Base-by-base conservation (phyloP, 352 stramenopile genomes). In the Globisporangium carolinianum region DNA sequence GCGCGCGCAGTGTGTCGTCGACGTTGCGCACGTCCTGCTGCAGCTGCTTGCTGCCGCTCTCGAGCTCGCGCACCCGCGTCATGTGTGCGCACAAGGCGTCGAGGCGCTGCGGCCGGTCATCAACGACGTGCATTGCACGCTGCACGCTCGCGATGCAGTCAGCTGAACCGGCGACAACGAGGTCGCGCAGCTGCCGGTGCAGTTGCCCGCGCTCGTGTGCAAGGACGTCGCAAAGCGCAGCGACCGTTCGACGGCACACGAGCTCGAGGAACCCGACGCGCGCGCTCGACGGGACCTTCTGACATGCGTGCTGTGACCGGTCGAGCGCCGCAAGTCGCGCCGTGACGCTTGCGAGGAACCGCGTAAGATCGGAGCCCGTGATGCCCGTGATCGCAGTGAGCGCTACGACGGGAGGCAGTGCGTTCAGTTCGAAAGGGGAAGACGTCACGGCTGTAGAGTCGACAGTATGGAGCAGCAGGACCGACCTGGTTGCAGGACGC, bases 181-280 rank as follows among this genome's bases (percentile, higher is more conserved):
- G 55, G 6, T 67, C 47, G 42, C 69, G 66, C 12, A 91, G 54
- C 0, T 60, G 67, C 49, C 74, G 51, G 45, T 83, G 71, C 8
- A 87, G 45, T 5, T 50, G 53, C 15, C 72, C 66, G 8, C 81
- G 71, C 60, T 91, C 75, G 37, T 73, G 49, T 38, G 56, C 61
- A 63, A 89, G 84, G 4, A 79, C 52, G 4, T 91, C 76, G n/a
- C 81, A 54, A 46, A 89, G 74, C 36, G 89, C 78, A 5, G 66
- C 71, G 18, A 91, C 73, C 1, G 80, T 78, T 4, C 67, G 65
- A 0, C 76, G 76, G 39, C 81, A 91, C 41, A 89, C 78, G 54
- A 91, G 77, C 58, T 91, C 81, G 1, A 91, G 61, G 62, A 91
- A 91, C 7, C 76, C 76, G 7, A 89, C 75, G 52, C 76, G 87